phyloP scores from a whole-genome alignment of 371 early-diverging fungal species.

The Mucor saturninus region DNA sequence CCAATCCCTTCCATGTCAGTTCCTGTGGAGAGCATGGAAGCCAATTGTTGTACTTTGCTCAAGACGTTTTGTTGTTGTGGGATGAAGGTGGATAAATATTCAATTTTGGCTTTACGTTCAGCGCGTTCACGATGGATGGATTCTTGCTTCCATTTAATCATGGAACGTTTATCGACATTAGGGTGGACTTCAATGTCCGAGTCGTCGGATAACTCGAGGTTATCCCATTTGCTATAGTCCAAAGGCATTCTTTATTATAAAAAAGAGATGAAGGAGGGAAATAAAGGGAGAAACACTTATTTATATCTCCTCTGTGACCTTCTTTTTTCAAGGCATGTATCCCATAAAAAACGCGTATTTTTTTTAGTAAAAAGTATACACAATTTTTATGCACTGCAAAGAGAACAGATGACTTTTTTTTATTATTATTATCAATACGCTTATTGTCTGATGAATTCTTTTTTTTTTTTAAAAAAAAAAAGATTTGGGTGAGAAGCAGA shows the following conservation, averaged over 20 bases:
- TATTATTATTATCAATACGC: too few relatives aligned
- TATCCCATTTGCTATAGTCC: conserved; percentile 96
- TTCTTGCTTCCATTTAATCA: conserved; percentile 91
- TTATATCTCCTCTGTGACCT: too few relatives aligned
- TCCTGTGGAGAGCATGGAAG: conserved; percentile 9
- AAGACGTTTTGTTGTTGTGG: conserved; percentile 62
- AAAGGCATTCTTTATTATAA: conserved; percentile 41
- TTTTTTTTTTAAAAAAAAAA: neutral
- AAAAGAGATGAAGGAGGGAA: neutral
- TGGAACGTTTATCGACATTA: conserved; percentile 94
- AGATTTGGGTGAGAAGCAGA: neutral
- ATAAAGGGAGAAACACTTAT: neutral
- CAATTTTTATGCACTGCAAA: too few relatives aligned
- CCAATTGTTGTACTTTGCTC: conserved; percentile 44
- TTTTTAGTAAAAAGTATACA: too few relatives aligned
- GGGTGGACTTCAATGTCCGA: conserved; percentile 96
- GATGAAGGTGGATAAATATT: conserved; percentile 62
- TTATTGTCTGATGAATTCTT: neutral
- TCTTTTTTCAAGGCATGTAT: too few relatives aligned
- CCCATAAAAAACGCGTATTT: too few relatives aligned
- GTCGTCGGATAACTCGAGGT: conserved; percentile 95
- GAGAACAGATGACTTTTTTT: too few relatives aligned
- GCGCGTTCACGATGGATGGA: conserved; percentile 90
- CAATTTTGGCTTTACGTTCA: conserved; percentile 78
- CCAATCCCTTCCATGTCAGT: conserved; percentile 30